phyloP scores from a whole-genome alignment of 2,329 filamentous ascomycete species.

The Biscogniauxia sp. region DNA sequence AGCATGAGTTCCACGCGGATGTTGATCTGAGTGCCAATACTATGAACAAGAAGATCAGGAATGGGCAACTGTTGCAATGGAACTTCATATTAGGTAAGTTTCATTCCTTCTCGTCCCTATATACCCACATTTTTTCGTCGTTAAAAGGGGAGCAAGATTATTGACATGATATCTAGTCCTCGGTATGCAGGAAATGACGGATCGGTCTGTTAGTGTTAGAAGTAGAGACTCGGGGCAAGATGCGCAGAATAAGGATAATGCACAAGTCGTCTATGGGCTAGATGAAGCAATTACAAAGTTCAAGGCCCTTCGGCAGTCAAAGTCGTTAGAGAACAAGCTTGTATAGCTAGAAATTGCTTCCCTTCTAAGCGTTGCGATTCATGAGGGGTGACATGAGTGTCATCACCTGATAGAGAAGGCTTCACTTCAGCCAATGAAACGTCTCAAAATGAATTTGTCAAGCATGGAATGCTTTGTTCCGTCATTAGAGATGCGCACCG shows the following conservation, averaged over 20 bases:
- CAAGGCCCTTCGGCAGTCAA: conserved; percentile 11
- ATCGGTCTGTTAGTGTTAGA: conserved; percentile 25
- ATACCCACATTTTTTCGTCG: background rate
- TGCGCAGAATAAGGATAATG: conserved; percentile 20
- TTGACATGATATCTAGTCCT: conserved; percentile 17
- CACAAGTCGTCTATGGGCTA: conserved; percentile 21
- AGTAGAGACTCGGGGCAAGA: conserved; percentile 25
- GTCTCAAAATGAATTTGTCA: background rate
- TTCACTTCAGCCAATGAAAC: background rate
- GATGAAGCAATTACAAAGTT: conserved; percentile 24
- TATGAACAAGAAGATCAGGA: conserved; percentile 86
- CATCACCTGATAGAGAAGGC: background rate
- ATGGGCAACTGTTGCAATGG: conserved; percentile 75
- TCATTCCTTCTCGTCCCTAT: conserved; percentile 29
- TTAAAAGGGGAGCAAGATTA: background rate
- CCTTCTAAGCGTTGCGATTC: background rate
- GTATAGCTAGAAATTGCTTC: conserved; percentile 3
- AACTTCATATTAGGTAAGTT: conserved; percentile 74
- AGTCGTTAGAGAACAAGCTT: conserved; percentile 11
- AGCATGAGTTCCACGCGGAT: conserved; percentile 67
- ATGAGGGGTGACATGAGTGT: background rate
- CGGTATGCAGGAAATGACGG: conserved; percentile 25
- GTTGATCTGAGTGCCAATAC: conserved; percentile 74
- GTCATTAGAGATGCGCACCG: background rate
- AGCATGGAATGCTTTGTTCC: background rate